Conservation (phyloP, 345 rosid genomes). For the Citropsis articulata region DNA sequence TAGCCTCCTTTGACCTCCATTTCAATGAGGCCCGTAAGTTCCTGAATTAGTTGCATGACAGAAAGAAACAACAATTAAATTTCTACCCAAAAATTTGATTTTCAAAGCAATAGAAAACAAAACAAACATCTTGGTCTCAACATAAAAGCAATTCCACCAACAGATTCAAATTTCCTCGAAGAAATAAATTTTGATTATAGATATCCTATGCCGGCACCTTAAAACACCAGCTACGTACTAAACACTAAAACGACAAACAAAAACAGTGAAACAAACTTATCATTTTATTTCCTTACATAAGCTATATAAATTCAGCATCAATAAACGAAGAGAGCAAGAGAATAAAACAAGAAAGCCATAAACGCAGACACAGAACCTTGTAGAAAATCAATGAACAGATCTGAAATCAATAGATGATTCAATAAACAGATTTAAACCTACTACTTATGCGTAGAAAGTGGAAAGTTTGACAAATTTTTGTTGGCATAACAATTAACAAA, state of each 20-base stretch:
- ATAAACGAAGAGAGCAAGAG: background rate
- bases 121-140: background rate
- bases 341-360: background rate
- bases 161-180: background rate
- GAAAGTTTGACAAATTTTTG: background rate
- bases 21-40: conserved; percentile 10
- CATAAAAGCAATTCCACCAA: background rate
- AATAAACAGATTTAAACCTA: background rate
- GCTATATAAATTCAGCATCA: background rate
- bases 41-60: conserved; percentile 25
- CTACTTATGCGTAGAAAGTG: background rate
- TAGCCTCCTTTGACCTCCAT: conserved; percentile 86
- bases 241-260: background rate
- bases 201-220: conserved; percentile 1
- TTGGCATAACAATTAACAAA: background rate
- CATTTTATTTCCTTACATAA: background rate
- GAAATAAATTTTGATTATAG: background rate
- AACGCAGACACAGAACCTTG: background rate
- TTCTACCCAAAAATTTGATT: background rate
- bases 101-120: background rate
- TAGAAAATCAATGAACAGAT: conserved; percentile 1
- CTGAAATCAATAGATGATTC: conserved; percentile 3
- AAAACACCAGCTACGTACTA: background rate
- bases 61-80: background rate
- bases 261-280: no score